Evolutionary conservation across 495 filamentous ascomycete species (phyloP).

Genomic region (Aspergillus hancockii): DNA sequence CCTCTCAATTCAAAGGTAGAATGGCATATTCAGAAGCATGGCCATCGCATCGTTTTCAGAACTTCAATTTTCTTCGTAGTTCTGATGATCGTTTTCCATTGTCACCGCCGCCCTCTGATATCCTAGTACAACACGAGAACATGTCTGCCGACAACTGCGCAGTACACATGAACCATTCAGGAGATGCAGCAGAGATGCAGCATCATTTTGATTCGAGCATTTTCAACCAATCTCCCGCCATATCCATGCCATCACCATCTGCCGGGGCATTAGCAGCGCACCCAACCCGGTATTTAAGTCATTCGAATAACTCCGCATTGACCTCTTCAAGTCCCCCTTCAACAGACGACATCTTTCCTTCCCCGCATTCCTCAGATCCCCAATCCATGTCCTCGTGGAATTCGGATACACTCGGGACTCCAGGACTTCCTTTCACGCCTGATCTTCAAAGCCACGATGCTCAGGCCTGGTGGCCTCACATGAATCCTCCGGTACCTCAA

Average conservation of each 20-base stretch:
- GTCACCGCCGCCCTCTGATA: conserved; percentile 48
- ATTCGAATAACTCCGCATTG: conserved; percentile 34
- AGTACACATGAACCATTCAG: conserved; percentile 17
- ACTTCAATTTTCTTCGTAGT: conserved; percentile 35
- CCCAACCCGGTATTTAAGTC: conserved; percentile 40
- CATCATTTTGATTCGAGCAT: conserved; percentile 39
- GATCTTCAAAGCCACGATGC: conserved; percentile 42
- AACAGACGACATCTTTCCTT: conserved; percentile 46
- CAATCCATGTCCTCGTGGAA: conserved; percentile 50
- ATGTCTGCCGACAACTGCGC: conserved; percentile 29
- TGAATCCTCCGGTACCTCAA: conserved; percentile 39
- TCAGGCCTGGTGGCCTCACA: conserved; percentile 47
- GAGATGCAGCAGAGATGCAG: conserved; percentile 37
- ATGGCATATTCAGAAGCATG: conserved; percentile 49
- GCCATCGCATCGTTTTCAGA: conserved; percentile 44
- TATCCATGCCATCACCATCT: conserved; percentile 43
- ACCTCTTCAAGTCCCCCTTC: conserved; percentile 44
- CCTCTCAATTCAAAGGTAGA: conserved; percentile 39
- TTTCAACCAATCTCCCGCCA: conserved; percentile 39
- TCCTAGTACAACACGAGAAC: conserved; percentile 44
- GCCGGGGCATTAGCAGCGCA: conserved; percentile 30
- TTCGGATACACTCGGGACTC: conserved; percentile 41
- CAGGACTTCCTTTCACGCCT: conserved; percentile 42
- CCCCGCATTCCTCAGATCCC: conserved; percentile 46
- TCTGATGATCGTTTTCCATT: conserved; percentile 44